phyloP scores from a whole-genome alignment of 2,329 filamentous ascomycete species.

The Aureobasidium sp. region DNA sequence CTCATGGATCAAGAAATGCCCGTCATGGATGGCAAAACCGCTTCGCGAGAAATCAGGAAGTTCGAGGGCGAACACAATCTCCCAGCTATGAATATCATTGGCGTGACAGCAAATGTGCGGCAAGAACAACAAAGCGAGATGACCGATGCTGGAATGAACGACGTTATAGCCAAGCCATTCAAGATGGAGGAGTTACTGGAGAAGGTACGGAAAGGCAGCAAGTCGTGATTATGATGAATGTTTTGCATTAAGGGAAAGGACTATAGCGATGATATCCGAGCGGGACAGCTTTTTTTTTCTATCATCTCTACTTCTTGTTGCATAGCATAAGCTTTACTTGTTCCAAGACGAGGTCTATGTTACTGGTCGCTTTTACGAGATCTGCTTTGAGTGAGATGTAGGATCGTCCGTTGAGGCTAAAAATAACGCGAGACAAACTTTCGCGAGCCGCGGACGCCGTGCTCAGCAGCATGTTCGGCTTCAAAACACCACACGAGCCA shows the following conservation, averaged over 20 bases:
- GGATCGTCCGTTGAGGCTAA: no score
- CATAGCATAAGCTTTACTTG: neutral
- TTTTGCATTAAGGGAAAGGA: slow-evolving; percentile 6
- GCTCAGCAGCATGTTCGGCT: neutral
- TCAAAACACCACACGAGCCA: neutral
- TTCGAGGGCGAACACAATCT: slow-evolving; percentile 28
- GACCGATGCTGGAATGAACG: slow-evolving; percentile 36
- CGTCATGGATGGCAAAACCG: slow-evolving; percentile 35
- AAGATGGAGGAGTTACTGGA: slow-evolving; percentile 36
- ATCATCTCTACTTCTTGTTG: neutral
- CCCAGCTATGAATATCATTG: slow-evolving; percentile 32
- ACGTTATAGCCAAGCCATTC: slow-evolving; percentile 36
- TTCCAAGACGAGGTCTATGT: no score
- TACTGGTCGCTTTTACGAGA: neutral
- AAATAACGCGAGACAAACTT: neutral
- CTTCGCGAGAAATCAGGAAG: slow-evolving; percentile 31
- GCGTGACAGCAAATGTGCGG: slow-evolving; percentile 39
- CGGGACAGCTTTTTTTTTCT: neutral
- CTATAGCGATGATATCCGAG: neutral
- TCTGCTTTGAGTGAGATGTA: no score
- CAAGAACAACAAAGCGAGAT: slow-evolving; percentile 36
- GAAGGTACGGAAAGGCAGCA: slow-evolving; percentile 4
- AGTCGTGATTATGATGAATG: neutral
- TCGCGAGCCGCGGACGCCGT: neutral
- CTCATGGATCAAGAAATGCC: slow-evolving; percentile 41